Evolutionary conservation across 345 rosid genomes (phyloP), one percentile per base, ranked within the genome.

Genomic region (Euphorbia tirucalli): DNA sequence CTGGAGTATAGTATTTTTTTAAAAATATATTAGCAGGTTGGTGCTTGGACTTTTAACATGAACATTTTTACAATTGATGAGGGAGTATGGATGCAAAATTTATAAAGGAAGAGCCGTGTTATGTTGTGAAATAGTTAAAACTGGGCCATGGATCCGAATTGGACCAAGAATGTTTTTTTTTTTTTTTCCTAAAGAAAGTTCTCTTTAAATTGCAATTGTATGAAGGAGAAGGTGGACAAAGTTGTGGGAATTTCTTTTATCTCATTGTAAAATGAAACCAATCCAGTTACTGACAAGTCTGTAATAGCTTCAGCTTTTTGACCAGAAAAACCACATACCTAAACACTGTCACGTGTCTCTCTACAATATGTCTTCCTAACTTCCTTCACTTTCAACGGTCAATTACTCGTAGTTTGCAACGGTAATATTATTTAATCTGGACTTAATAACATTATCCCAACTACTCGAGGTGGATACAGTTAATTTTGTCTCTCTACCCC

Each of bases 271-370:
- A 22, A 61, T 58, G 30, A 31, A 50, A 30, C 7, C 30, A 8
- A 0, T 54, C 27, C 14, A 62, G 49, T 55, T 43, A 37, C 82
- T 75, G 69, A 75, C 54, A 61, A 32, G n/a, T 21, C 78, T 72
- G 69, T 22, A 2, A 68, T 35, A 46, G 11, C 5, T 9, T 39
- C 66, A 55, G 75, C 77, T 58, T 76, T 76, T 77, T 83, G 69
- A 74, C 81, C 61, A 35, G n/a, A 37, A 4, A 21, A 31, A 30
- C 62, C 71, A 15, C 68, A 13, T 19, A 11, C 27, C 27, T 64
- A 49, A 31, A 55, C 66, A 25, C 24, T 2, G 4, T 46, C 70
- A 69, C 74, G 65, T 78, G 73, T 22, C 32, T 44, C 65, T 18
- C 43, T 30, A 14, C 37, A 55, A 27, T 46, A 2, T 46, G 14